Conservation (phyloP, 2,329 filamentous ascomycete species). For the Xylaria sp. region DNA sequence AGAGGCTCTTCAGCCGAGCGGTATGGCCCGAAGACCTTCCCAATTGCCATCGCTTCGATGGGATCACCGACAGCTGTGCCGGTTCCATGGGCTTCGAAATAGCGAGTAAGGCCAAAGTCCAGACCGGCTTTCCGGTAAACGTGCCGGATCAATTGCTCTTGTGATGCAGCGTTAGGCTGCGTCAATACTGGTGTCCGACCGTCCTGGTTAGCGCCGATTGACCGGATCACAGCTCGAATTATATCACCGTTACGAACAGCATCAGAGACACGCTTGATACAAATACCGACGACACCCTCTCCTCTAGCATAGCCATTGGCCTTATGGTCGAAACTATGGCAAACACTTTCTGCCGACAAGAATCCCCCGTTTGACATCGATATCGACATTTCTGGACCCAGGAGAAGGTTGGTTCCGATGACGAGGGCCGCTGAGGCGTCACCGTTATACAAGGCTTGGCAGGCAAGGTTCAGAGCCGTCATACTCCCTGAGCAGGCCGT, state of each 20-base stretch:
- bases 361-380: slow-evolving; percentile 19
- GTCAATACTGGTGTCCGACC: background rate
- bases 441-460: too few relatives aligned
- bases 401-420: too few relatives aligned
- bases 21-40: background rate
- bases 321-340: slow-evolving; percentile 52
- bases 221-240: slow-evolving; percentile 55
- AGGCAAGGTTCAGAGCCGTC: too few relatives aligned
- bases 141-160: background rate
- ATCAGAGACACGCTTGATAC: too few relatives aligned
- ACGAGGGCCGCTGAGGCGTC: too few relatives aligned
- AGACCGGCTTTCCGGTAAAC: background rate
- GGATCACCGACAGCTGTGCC: background rate
- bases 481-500: background rate
- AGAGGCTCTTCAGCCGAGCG: too few relatives aligned
- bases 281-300: slow-evolving; percentile 54
- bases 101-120: background rate
- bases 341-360: slow-evolving; percentile 42
- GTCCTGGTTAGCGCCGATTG: slow-evolving; percentile 18
- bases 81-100: background rate
- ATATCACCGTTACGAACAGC: slow-evolving; percentile 39
- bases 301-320: slow-evolving; percentile 63
- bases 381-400: background rate
- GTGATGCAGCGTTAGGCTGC: background rate
- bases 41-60: background rate